phyloP scores from a whole-genome alignment of 2,329 filamentous ascomycete species.

The Daldinia sp. region DNA sequence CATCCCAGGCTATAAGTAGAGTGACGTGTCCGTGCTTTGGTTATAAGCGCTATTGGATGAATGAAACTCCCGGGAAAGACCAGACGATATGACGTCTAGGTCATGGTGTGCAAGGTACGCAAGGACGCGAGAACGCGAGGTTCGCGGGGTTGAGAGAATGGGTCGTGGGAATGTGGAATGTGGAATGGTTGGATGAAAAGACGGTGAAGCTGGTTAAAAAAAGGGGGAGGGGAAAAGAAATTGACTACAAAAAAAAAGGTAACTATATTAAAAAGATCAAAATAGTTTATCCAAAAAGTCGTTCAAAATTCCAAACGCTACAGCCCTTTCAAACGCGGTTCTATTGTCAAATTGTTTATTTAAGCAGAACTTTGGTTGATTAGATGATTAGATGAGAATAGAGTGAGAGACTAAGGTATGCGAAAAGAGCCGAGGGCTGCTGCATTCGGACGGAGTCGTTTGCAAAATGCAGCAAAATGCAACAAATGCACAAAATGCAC shows the following conservation, averaged over 20 bases:
- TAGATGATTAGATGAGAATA: not conserved
- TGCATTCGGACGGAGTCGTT: conserved; percentile 14
- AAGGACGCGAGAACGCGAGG: conserved; percentile 17
- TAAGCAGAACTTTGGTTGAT: not conserved
- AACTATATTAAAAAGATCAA: conserved; percentile 7
- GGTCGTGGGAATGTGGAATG: not conserved
- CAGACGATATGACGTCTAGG: conserved; percentile 26
- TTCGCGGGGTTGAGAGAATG: conserved; percentile 21
- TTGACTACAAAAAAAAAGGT: not conserved
- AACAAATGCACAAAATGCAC: conserved; percentile 6
- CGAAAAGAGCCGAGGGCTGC: conserved; percentile 11
- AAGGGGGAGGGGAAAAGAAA: not conserved
- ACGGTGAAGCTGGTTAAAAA: conserved; percentile 9
- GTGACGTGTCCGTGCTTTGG: conserved; percentile 14
- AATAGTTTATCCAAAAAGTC: not conserved
- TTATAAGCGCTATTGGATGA: not conserved
- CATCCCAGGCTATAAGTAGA: conserved; percentile 27
- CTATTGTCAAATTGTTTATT: conserved; percentile 13
- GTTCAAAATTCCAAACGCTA: not conserved
- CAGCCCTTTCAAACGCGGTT: not conserved
- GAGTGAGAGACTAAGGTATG: conserved; percentile 25
- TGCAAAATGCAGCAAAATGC: not conserved
- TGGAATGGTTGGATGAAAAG: not conserved
- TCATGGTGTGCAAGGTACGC: conserved; percentile 40
- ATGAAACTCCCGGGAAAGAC: conserved; percentile 32